Percentiles rank a stretch among this genome's conserved stretches.
Conservation (phyloP, 345 rosid species). For the Barbarea vulgaris region DNA sequence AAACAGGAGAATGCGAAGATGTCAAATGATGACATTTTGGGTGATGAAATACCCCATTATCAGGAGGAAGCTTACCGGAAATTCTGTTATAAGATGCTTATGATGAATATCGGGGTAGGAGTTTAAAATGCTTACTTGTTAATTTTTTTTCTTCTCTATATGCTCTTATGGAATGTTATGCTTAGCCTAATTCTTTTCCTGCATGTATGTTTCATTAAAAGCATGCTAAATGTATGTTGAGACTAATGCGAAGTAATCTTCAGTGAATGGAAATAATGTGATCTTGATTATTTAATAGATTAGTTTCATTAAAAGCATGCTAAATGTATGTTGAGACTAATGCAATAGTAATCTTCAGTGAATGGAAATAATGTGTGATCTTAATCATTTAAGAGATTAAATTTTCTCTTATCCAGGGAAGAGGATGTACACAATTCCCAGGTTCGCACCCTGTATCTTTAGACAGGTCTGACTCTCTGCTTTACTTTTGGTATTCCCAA, state of each 20-base stretch:
- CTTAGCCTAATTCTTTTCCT: background rate
- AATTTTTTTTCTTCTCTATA: background rate
- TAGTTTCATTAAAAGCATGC: background rate
- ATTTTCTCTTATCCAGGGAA: slow-evolving; percentile 52
- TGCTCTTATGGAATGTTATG: slow-evolving; percentile 13
- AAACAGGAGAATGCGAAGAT: slow-evolving; percentile 49
- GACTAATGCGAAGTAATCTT: background rate
- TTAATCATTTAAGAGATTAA: background rate
- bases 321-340: background rate
- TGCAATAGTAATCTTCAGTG: background rate
- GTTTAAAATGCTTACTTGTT: slow-evolving; percentile 6
- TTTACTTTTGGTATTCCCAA: slow-evolving; percentile 22
- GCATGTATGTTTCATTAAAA: background rate
- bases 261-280: background rate
- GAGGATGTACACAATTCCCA: slow-evolving; percentile 67
- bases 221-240: slow-evolving; percentile 2
- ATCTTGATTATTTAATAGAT: background rate
- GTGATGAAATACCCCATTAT: slow-evolving; percentile 86
- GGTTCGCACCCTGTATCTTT: slow-evolving; percentile 92
- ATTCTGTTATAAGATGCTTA: slow-evolving; percentile 77
- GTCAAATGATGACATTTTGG: slow-evolving; percentile 96
- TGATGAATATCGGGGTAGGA: slow-evolving; percentile 61
- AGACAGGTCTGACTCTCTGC: slow-evolving; percentile 54
- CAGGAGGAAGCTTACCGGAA: slow-evolving; percentile 62
- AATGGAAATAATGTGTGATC: background rate